Percentiles rank a stretch among this genome's conserved stretches.
Conservation (phyloP, 495 filamentous ascomycete genomes). For the Penicillium coffeae region DNA sequence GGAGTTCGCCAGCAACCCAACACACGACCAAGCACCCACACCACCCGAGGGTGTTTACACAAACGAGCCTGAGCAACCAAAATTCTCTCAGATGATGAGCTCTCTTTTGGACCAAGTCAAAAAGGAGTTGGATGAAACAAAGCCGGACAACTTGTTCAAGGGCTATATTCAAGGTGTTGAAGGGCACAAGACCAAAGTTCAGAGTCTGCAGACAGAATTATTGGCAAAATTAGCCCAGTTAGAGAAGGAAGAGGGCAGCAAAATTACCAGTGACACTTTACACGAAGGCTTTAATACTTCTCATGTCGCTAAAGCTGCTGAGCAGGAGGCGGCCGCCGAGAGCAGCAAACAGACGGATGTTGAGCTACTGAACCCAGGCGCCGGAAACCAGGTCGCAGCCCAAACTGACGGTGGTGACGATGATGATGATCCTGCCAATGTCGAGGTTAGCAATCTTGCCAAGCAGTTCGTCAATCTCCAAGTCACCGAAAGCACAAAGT, state of each 20-base stretch:
- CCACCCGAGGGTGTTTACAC: slow-evolving; percentile 77
- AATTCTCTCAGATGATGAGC: slow-evolving; percentile 95
- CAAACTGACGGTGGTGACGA: slow-evolving; percentile 56
- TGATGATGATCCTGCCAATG: slow-evolving; percentile 64
- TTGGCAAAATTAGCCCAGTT: slow-evolving; percentile 68
- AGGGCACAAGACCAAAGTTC: slow-evolving; percentile 71
- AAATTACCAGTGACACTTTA: slow-evolving; percentile 90
- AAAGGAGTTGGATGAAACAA: slow-evolving; percentile 72
- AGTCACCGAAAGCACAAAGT: slow-evolving; percentile 51
- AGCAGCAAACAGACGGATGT: slow-evolving; percentile 42
- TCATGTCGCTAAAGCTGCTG: slow-evolving; percentile 61
- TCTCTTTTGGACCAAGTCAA: slow-evolving; percentile 90
- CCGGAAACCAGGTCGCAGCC: slow-evolving; percentile 35
- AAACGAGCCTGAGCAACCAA: slow-evolving; percentile 68
- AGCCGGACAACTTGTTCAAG: slow-evolving; percentile 57
- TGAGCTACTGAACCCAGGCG: slow-evolving; percentile 77
- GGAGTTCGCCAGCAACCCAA: slow-evolving; percentile 65
- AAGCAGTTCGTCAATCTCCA: slow-evolving; percentile 77
- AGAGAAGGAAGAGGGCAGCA: slow-evolving; percentile 79
- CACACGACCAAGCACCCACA: slow-evolving; percentile 66
- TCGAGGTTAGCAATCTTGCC: slow-evolving; percentile 71
- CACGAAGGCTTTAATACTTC: slow-evolving; percentile 92
- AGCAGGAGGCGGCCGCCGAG: slow-evolving; percentile 34
- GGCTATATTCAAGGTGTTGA: slow-evolving; percentile 73
- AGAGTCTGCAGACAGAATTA: slow-evolving; percentile 71